A percentile compares a stretch with the other conserved stretches of the same genome.
Conservation (phyloP, 176 grass and related monocot species). For the Phyllostachys edulis region DNA sequence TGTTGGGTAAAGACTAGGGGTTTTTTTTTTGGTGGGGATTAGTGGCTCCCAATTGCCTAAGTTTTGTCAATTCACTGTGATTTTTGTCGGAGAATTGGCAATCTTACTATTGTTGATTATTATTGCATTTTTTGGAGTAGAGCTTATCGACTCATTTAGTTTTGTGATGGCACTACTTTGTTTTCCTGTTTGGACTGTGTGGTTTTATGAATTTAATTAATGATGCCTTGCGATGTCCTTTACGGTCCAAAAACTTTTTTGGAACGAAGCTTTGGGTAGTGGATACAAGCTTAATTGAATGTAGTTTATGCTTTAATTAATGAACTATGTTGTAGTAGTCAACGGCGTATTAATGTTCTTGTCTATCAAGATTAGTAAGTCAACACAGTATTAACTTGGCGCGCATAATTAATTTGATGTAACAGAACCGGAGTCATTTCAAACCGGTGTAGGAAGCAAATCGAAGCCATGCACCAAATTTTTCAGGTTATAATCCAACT, state of each 20-base stretch:
- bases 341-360: slow-evolving; percentile 37
- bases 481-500: slow-evolving; percentile 91
- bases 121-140: background rate
- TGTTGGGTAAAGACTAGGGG: background rate
- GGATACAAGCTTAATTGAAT: slow-evolving; percentile 17
- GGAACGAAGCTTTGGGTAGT: background rate
- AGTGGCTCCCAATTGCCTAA: background rate
- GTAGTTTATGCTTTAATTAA: slow-evolving; percentile 20
- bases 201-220: background rate
- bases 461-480: slow-evolving; percentile 96
- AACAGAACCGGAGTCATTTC: no score
- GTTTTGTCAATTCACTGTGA: background rate
- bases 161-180: background rate
- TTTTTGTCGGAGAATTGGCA: background rate
- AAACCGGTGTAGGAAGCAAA: no score
- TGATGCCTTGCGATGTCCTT: background rate
- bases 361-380: slow-evolving; percentile 50
- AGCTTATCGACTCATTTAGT: background rate
- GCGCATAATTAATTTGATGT: slow-evolving; percentile 72
- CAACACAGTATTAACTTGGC: slow-evolving; percentile 56
- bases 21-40: background rate
- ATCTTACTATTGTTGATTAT: background rate
- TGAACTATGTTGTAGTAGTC: slow-evolving; percentile 33
- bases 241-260: background rate
- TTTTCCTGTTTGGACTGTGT: background rate